Evolutionary conservation across 1,284 basidiomycete genomes (phyloP).

Genomic region (Termitomyces sp.): DNA sequence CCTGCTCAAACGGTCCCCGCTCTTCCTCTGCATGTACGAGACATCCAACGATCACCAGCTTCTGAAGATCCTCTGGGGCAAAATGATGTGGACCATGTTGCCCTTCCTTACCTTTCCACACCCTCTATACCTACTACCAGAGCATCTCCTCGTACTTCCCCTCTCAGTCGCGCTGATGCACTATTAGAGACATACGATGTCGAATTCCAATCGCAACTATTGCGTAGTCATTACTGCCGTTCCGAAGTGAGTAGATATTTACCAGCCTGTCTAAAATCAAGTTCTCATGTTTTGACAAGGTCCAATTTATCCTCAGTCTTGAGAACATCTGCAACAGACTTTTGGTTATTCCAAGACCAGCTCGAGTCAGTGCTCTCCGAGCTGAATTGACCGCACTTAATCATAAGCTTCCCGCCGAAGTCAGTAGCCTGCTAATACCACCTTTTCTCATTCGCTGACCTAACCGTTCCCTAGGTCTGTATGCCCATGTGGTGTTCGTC

Average conservation of each 20-base stretch:
- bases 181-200: constrained; percentile 64
- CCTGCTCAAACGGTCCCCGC: constrained; percentile 71
- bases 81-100: constrained; percentile 41
- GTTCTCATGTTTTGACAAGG: constrained; percentile 30
- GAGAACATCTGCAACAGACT: constrained; percentile 94
- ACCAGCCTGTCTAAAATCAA: constrained; percentile 10
- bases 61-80: constrained; percentile 75
- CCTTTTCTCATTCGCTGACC: constrained; percentile 6
- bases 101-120: constrained; percentile 58
- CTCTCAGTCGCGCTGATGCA: constrained; percentile 42
- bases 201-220: constrained; percentile 65
- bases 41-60: constrained; percentile 45
- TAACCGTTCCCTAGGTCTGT: constrained; percentile 59
- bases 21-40: constrained; percentile 53
- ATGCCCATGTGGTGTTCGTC: constrained; percentile 96
- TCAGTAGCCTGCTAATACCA: constrained; percentile 27
- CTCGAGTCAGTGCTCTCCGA: constrained; percentile 89
- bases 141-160: constrained; percentile 39
- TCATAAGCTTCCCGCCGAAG: constrained; percentile 93
- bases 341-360: constrained; percentile 89
- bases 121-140: constrained; percentile 54
- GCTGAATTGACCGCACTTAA: constrained; percentile 96
- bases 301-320: constrained; percentile 83
- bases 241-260: constrained; percentile 62
- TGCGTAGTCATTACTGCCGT: constrained; percentile 86